These are phyloP conservation scores for Podosphaera leucotricha DNA, from an alignment of 2,329 filamentous ascomycete genomes.

Conservation along the genomic window DNA sequence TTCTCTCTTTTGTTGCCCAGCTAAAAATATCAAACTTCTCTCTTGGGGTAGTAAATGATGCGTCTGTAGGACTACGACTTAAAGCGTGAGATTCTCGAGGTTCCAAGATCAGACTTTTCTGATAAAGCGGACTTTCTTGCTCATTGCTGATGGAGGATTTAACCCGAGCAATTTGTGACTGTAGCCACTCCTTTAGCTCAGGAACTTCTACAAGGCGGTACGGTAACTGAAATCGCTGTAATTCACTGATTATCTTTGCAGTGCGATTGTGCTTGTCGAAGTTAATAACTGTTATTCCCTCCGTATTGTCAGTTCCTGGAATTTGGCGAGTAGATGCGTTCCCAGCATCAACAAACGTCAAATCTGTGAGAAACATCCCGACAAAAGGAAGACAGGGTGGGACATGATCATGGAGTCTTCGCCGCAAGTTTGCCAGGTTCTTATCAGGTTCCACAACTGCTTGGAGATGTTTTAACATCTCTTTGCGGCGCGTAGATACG, in stretches of 20 bases:
- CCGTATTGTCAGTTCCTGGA: conserved; percentile 26
- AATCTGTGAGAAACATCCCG: conserved; percentile 85
- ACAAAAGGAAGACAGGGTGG: conserved; percentile 88
- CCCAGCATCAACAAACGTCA: conserved; percentile 88
- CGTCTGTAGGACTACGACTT: conserved; percentile 12
- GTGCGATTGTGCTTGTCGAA: conserved; percentile 94
- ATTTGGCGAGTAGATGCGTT: conserved; percentile 70
- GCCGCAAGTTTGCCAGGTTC: conserved; percentile 73
- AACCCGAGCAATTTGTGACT: conserved; percentile 56
- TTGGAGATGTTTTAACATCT: conserved; percentile 54
- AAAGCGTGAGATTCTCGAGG: conserved; percentile 22
- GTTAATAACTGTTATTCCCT: conserved; percentile 71
- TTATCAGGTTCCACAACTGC: conserved; percentile 71
- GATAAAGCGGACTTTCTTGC: conserved; percentile 32
- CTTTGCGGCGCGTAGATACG: conserved; percentile 63
- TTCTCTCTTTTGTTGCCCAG: conserved; percentile 20
- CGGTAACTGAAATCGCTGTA: conserved; percentile 88
- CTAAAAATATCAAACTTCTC: conserved; percentile 28
- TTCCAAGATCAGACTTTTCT: conserved; percentile 42
- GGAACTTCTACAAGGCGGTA: conserved; percentile 64
- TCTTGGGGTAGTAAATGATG: conserved; percentile 15
- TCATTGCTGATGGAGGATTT: conserved; percentile 27
- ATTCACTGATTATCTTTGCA: conserved; percentile 81
- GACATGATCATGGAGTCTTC: conserved; percentile 61
- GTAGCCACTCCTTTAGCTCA: conserved; percentile 84